These are phyloP conservation scores for Microcos paniculata DNA, from an alignment of 345 rosid species.

Conservation along the genomic window DNA sequence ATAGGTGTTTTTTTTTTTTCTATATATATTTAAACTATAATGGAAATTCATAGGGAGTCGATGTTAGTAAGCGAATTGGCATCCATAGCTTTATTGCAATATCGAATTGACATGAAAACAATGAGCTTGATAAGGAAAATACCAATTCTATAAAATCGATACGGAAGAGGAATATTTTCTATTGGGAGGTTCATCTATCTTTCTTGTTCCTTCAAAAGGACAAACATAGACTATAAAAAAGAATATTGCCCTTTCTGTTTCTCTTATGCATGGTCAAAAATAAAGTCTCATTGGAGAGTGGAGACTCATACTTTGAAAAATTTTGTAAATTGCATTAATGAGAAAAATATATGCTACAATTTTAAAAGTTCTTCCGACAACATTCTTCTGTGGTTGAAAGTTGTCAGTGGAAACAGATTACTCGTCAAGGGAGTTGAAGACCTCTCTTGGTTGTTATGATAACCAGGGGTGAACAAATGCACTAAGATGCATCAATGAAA, in stretches of 20 bases:
- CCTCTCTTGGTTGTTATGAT: constrained; percentile 3
- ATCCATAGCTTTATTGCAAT: not conserved
- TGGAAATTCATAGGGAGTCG: not conserved
- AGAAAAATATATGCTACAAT: not conserved
- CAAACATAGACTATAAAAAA: not conserved
- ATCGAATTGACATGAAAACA: not conserved
- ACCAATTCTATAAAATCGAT: not conserved
- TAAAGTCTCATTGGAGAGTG: too few species aligned
- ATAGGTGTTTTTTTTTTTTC: too few species aligned
- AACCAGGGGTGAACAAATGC: not conserved
- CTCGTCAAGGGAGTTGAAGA: not conserved
- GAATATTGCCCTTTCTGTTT: not conserved
- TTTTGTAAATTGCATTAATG: not conserved
- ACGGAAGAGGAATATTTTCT: not conserved
- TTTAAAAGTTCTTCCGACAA: not conserved
- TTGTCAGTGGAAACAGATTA: not conserved
- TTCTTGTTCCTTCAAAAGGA: not conserved
- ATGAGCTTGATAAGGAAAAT: not conserved
- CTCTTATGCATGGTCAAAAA: too few species aligned
- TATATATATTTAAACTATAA: too few species aligned
- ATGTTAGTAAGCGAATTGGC: not conserved
- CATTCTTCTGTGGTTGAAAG: not conserved
- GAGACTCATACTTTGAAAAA: not conserved
- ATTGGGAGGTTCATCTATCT: not conserved
- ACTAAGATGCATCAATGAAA: not conserved